phyloP scores from a whole-genome alignment of 2,329 filamentous ascomycete species.

The Penicillium brasilianum region DNA sequence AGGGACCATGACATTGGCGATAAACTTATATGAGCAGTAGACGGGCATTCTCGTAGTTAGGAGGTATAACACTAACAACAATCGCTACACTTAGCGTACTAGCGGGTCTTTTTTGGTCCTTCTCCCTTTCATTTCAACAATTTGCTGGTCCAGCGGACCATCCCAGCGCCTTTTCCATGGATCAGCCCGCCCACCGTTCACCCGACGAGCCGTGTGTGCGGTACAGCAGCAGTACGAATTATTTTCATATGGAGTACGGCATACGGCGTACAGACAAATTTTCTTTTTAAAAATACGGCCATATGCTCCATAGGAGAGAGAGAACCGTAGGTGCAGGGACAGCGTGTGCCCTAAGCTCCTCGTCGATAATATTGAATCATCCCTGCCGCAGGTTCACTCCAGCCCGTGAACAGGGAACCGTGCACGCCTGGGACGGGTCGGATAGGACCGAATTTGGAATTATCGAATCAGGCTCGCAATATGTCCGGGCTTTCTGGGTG shows the following conservation, averaged over 20 bases:
- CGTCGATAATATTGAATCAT: slow-evolving; percentile 1
- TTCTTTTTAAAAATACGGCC: neutral
- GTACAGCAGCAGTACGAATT: neutral
- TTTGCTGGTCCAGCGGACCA: slow-evolving; percentile 3
- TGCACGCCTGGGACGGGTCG: slow-evolving; percentile 21
- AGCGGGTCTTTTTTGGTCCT: slow-evolving; percentile 3
- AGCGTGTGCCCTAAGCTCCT: slow-evolving; percentile 4
- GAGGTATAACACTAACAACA: too few relatives aligned
- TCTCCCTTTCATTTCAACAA: neutral
- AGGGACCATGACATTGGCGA: too few relatives aligned
- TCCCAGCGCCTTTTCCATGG: slow-evolving; percentile 13
- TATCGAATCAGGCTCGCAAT: neutral
- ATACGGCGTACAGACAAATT: neutral
- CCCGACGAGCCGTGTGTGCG: slow-evolving; percentile 10
- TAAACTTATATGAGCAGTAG: neutral
- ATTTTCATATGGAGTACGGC: neutral
- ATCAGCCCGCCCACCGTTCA: slow-evolving; percentile 29
- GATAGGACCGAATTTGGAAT: slow-evolving; percentile 22
- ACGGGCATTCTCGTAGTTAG: neutral
- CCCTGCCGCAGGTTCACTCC: slow-evolving; percentile 7
- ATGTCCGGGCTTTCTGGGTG: neutral
- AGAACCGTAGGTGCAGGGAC: neutral
- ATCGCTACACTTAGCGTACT: too few relatives aligned
- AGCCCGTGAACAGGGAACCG: slow-evolving; percentile 18
- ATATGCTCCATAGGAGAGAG: neutral